Evolutionary conservation across 371 early-diverging fungal species (phyloP), one percentile per base, ranked within the genome.

Genomic region (Smittium culicis): DNA sequence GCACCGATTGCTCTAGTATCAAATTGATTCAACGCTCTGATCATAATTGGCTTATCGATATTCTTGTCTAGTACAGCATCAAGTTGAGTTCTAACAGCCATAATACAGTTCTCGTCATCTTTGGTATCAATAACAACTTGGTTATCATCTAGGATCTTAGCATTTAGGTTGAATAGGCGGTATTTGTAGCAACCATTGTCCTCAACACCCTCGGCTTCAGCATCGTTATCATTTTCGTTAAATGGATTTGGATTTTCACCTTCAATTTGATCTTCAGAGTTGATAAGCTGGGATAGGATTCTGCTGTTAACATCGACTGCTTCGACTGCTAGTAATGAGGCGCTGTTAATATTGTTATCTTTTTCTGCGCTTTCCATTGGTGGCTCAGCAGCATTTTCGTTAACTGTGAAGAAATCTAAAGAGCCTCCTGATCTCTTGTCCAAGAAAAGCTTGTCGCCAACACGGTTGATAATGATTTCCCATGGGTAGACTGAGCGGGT

Each of bases 331-430:
- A 98, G 83, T 54, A 86, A 84, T 68, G 83, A 78, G 70, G 93
- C 92, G 0, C 88, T 84, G 83, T 98, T 98, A 79, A 91, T 84
- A 57, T 68, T 35, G 33, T 75, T 82, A 61, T 92, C 94, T 81
- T 91, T 92, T 35, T 94, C 96, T 34, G 76, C 34, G 0, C 78
- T 73, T 65, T 98, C 98, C 35, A 85, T 75, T 27, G 98, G 96
- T 30, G 94, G 91, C 68, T 94, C 94, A 16, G 80, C 78, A 1
- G 94, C 89, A 79, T 94, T 96, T 77, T 98, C 98, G 74, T 98
- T 95, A 64, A 98, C 96, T 58, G 91, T 85, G 30, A 89, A 79
- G 69, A 86, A 87, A 74, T 95, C 91, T 76, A 81, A 34, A 27
- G 77, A 77, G 17, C 92, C 89, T 55, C 88, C 91, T 34, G 86